Conservation (phyloP, 2,329 filamentous ascomycete species). For the Blastomyces percursus region DNA sequence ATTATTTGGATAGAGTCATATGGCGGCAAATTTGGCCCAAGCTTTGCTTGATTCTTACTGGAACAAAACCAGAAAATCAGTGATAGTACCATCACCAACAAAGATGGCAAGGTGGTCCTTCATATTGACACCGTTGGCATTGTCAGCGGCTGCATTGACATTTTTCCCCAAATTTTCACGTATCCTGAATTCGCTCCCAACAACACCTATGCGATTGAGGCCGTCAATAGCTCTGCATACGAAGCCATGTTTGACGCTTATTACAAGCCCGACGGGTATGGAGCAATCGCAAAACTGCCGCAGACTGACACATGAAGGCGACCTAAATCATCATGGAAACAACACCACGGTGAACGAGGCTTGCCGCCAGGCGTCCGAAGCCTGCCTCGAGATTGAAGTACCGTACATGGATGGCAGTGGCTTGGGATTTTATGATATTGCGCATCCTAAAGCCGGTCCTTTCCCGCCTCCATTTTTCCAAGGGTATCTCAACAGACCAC, state of each 20-base stretch:
- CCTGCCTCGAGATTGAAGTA: slow-evolving; percentile 36
- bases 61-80: slow-evolving; percentile 32
- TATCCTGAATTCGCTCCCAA: slow-evolving; percentile 33
- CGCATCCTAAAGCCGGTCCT: slow-evolving; percentile 40
- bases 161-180: slow-evolving; percentile 42
- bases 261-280: slow-evolving; percentile 38
- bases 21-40: slow-evolving; percentile 34
- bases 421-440: slow-evolving; percentile 48
- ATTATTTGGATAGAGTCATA: slow-evolving; percentile 39
- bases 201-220: slow-evolving; percentile 50
- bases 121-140: slow-evolving; percentile 38
- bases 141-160: slow-evolving; percentile 56
- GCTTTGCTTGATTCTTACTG: slow-evolving; percentile 30
- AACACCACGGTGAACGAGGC: slow-evolving; percentile 36
- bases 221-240: slow-evolving; percentile 29
- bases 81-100: slow-evolving; percentile 16
- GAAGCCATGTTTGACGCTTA: slow-evolving; percentile 21
- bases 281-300: slow-evolving; percentile 45
- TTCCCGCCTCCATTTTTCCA: slow-evolving; percentile 42
- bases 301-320: slow-evolving; percentile 35
- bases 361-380: slow-evolving; percentile 36
- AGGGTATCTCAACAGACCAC: slow-evolving; percentile 52
- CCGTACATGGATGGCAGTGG: slow-evolving; percentile 33
- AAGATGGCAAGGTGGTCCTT: slow-evolving; percentile 27
- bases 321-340: slow-evolving; percentile 39